Base-by-base conservation (phyloP, 139 green algal genomes). In the Asterochloris sp. region DNA sequence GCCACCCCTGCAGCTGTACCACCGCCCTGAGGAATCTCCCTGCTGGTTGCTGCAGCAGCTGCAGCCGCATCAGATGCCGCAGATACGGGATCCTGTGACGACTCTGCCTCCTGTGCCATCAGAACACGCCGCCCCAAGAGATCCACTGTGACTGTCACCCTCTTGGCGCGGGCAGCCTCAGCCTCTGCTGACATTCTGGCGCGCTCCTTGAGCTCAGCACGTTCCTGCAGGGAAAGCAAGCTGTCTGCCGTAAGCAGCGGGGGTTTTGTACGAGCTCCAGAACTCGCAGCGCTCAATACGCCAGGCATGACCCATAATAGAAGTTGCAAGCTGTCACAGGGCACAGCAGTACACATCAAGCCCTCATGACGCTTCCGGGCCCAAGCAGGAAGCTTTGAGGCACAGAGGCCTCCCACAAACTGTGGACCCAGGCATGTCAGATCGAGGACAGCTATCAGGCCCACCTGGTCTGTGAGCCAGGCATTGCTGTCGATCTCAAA, bases 401-500 rank as follows among this genome's bases (percentile, higher is more conserved):
- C 38, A 2, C 38, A 54, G 2, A 54, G 15, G 14, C 47, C 66
- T 76, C 14, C 19, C 38, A 9, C 13, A 24, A 67, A 68, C 23
- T 76, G 13, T 71, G 69, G 9, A 76, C n/a, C 13, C 24, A 76
- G 69, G 1, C 69, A 76, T 24, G 23, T 4, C 69, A 12, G 24
- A 13, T 14, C 13, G 61, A 0, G 63, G 21, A 14, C 24, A 12
- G 16, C 24, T 63, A 29, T 78, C 28, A 24, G 27, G 11, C 83
- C 13, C 78, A 94, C 91, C 87, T 93, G 82, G 62, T 95, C 88
- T 10, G 84, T 90, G 13, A 98, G 91, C 96, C 96, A 99, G 13
- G 89, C 86, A 79, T 98, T 98, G 63, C 88, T 89, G 60, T 99
- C 95, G 28, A 98, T 94, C 81, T 97, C 93, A 81, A 98, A 98